A percentile compares a stretch with the other conserved stretches of the same genome.
Evolutionary conservation across 2,329 filamentous ascomycete genomes (phyloP).

Genomic region (Cladophialophora psammophila): DNA sequence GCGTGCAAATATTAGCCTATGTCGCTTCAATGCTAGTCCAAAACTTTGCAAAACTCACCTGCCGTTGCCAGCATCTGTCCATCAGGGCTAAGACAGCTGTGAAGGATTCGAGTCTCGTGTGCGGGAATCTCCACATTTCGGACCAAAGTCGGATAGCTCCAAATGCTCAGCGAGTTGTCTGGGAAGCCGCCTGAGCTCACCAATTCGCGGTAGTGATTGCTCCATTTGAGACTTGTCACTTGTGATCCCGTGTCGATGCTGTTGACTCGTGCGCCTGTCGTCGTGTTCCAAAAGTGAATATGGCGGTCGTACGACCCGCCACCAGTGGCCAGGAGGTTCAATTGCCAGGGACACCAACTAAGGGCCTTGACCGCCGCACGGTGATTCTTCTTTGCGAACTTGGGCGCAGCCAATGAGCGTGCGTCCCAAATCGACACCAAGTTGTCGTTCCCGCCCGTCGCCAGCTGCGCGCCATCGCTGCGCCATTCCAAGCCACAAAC

Average conservation of each 20-base stretch:
- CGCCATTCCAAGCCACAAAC: slow-evolving; percentile 99
- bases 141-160: slow-evolving; percentile 96
- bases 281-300: slow-evolving; percentile 99
- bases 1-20: slow-evolving; percentile 38
- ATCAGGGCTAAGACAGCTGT: slow-evolving; percentile 96
- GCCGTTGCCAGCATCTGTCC: slow-evolving; percentile 98
- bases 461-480: slow-evolving; percentile 92
- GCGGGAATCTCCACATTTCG: slow-evolving; percentile 98
- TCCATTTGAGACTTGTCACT: slow-evolving; percentile 96
- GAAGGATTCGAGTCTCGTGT: slow-evolving; percentile 93
- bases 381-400: slow-evolving; percentile 99
- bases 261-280: slow-evolving; percentile 95
- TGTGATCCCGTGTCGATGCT: slow-evolving; percentile 98
- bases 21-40: not conserved
- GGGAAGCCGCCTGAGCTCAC: slow-evolving; percentile 97
- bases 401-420: slow-evolving; percentile 87
- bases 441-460: slow-evolving; percentile 98
- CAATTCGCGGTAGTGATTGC: slow-evolving; percentile 95
- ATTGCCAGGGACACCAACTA: slow-evolving; percentile 98
- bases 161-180: slow-evolving; percentile 99
- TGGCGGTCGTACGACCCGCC: slow-evolving; percentile 96
- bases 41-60: slow-evolving; percentile 57
- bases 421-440: slow-evolving; percentile 99
- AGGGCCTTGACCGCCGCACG: slow-evolving; percentile 98
- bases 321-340: slow-evolving; percentile 94